A percentile compares a stretch with the other conserved stretches of the same genome.
These are phyloP conservation scores for Metschnikowia peoriensis DNA, from an alignment of 805 yeast species.

Conservation along the genomic window DNA sequence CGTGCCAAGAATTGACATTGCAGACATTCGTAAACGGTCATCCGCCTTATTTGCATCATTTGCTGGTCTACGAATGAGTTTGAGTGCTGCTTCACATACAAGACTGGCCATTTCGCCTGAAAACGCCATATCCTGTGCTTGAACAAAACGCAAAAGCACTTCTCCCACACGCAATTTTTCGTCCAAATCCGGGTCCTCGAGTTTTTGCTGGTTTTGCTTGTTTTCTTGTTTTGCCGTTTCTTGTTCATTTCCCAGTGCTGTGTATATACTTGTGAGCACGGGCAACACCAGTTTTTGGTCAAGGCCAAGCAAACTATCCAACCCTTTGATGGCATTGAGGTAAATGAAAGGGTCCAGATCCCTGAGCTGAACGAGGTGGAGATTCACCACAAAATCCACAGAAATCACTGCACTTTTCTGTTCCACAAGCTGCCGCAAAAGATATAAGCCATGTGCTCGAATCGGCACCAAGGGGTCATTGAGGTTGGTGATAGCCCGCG, in stretches of 20 bases:
- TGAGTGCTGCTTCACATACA: constrained; percentile 45
- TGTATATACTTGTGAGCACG: constrained; percentile 32
- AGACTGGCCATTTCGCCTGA: constrained; percentile 41
- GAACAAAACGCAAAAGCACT: constrained; percentile 62
- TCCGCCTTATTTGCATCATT: constrained; percentile 42
- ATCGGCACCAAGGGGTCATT: constrained; percentile 82
- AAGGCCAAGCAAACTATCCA: constrained; percentile 56
- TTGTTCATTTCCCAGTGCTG: constrained; percentile 17
- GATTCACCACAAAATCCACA: constrained; percentile 52
- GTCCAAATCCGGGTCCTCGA: constrained; percentile 44
- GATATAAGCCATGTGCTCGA: constrained; percentile 78
- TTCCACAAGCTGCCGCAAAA: constrained; percentile 55
- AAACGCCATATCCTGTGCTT: constrained; percentile 46
- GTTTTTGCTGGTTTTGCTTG: no score
- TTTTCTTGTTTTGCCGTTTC: neutral
- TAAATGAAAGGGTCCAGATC: constrained; percentile 88
- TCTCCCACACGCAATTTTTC: constrained; percentile 81
- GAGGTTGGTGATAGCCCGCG: constrained; percentile 62
- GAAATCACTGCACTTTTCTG: constrained; percentile 50
- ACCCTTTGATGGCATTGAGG: constrained; percentile 77
- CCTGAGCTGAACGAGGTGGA: constrained; percentile 62
- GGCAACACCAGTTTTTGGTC: constrained; percentile 38
- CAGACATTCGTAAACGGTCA: constrained; percentile 71
- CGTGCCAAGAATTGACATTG: constrained; percentile 80
- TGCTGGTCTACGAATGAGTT: constrained; percentile 30